Base-by-base conservation (phyloP, 495 filamentous ascomycete genomes). In the Chaetomidium leptoderma region DNA sequence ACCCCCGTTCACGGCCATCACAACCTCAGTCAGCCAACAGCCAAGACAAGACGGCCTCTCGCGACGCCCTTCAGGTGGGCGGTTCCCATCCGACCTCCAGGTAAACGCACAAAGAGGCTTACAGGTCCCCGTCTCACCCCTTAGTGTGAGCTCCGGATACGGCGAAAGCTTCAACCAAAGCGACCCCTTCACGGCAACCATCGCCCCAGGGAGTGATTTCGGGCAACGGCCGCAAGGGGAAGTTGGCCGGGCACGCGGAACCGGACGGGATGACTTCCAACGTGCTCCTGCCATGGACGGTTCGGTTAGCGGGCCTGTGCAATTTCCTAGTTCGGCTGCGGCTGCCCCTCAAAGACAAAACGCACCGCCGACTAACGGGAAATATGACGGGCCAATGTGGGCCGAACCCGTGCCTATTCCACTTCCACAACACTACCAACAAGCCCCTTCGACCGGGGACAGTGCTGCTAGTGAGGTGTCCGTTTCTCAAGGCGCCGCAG, bases 21-120 rank as follows among this genome's bases (percentile, higher is more conserved):
- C 82, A 6, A 76, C 80, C 26, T 76, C 80, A 23, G 75, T 74
- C 32, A 70, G 62, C 35, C 72, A 72, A 35, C 71, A 66, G 50
- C 70, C 73, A 35, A 77, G 72, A 36, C 72, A 75, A 62, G 82
- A 83, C 39, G 58, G 67, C 33, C 50, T 68, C 57, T 72, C 73
- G 58, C 78, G 79, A 64, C 86, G 90, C 62, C 86, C 86, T 53
- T 83, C 86, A 80, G 91, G 91, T 78, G 91, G 91, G 72, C 85
- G 90, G 61, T 96, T 96, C 73, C 91, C 91, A 64, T 90, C 86
- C 70, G 89, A 93, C 72, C 71, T 95, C 52, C 83, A 90, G 67
- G 81, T 95, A 64, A 84, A 89, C 64, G 71, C 74, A 33, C 69
- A 78, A 56, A 83, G 89, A 74, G 81, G 87, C 76, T 82, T 89